These are phyloP conservation scores for Didymella glomerata DNA, from an alignment of 2,329 filamentous ascomycete species.

Conservation along the genomic window DNA sequence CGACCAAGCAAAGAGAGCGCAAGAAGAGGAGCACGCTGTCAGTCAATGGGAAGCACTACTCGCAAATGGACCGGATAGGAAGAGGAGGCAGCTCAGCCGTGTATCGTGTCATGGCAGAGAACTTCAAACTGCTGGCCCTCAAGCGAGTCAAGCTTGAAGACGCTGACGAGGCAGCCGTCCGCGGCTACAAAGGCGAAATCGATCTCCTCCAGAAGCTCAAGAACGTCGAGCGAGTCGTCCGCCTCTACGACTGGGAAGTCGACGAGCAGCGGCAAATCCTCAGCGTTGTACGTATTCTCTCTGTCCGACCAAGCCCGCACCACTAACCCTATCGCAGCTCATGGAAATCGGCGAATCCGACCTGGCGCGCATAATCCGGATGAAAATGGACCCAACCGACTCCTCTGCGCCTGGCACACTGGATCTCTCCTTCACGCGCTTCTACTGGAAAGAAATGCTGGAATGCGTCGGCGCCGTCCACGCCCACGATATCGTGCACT, in stretches of 20 bases:
- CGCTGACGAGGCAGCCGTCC: conserved; percentile 82
- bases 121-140: conserved; percentile 91
- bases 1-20: conserved; percentile 72
- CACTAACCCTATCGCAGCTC: conserved; percentile 62
- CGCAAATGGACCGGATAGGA: conserved; percentile 87
- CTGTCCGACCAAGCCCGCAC: not conserved
- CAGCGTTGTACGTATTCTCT: conserved; percentile 71
- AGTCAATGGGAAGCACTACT: conserved; percentile 91
- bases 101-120: conserved; percentile 96
- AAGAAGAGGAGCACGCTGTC: conserved; percentile 84
- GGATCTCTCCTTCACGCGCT: conserved; percentile 91
- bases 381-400: conserved; percentile 65
- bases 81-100: conserved; percentile 93
- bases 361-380: conserved; percentile 82
- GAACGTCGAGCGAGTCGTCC: conserved; percentile 88
- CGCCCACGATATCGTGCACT: conserved; percentile 90
- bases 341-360: conserved; percentile 98
- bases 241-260: conserved; percentile 89
- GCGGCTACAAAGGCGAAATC: conserved; percentile 94
- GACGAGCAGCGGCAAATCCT: conserved; percentile 91
- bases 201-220: conserved; percentile 84
- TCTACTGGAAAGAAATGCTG: conserved; percentile 99
- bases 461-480: conserved; percentile 93
- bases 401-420: conserved; percentile 64
- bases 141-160: conserved; percentile 93